These are phyloP conservation scores for Gynostemma pentaphyllum DNA, from an alignment of 306 rosid genomes.

Conservation along the genomic window DNA sequence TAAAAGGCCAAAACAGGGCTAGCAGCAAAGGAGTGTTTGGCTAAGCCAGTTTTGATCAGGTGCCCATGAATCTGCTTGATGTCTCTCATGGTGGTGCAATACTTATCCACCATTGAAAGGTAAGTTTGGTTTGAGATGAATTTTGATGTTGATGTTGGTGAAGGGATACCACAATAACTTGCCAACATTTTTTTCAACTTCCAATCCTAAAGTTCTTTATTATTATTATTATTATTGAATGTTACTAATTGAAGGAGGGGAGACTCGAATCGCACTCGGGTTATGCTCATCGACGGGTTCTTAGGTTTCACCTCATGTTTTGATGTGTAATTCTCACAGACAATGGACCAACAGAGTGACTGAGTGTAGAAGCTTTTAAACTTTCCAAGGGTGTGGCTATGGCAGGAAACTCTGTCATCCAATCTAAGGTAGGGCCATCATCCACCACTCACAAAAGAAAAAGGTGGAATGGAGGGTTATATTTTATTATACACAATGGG, in stretches of 20 bases:
- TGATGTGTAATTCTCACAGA: not conserved
- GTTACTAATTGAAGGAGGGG: too few species aligned
- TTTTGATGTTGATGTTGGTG: constrained; percentile 48
- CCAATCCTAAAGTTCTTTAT: not conserved
- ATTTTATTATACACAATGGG: not conserved
- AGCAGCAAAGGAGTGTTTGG: constrained; percentile 38
- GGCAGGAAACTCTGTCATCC: constrained; percentile 7
- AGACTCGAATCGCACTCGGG: too few species aligned
- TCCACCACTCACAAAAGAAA: not conserved
- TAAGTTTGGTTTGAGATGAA: constrained; percentile 51
- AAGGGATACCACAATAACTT: constrained; percentile 25
- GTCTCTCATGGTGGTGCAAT: constrained; percentile 70
- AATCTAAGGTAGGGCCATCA: not conserved
- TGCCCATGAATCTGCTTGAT: constrained; percentile 47
- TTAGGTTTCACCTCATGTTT: not conserved
- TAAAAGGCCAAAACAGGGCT: constrained; percentile 53
- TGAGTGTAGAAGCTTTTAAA: not conserved
- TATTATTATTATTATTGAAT: too few species aligned
- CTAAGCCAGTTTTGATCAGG: constrained; percentile 58
- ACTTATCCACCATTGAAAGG: constrained; percentile 54
- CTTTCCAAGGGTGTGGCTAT: not conserved
- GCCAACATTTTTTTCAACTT: constrained; percentile 18
- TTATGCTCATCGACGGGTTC: too few species aligned
- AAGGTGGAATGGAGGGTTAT: too few species aligned
- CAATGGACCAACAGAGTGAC: not conserved